phyloP scores from a whole-genome alignment of 768 basidiomycete genomes.

The Mycena epipterygia region DNA sequence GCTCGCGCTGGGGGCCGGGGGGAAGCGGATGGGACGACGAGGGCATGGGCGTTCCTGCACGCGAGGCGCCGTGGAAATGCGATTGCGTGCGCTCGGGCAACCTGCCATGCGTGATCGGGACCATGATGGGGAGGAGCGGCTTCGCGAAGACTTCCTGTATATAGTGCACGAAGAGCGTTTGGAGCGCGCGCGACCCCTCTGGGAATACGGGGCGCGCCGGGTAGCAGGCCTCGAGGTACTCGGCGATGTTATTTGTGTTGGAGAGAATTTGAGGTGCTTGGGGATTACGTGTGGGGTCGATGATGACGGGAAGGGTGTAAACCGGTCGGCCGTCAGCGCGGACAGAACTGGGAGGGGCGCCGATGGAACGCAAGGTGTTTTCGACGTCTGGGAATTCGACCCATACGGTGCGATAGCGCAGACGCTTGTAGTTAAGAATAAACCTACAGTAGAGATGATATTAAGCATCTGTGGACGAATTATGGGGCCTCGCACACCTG shows the following conservation, averaged over 20 bases:
- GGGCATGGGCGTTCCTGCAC: conserved; percentile 21
- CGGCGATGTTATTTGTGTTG: conserved; percentile 72
- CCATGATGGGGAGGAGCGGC: conserved; percentile 78
- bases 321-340: conserved; percentile 70
- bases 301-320: too few species aligned
- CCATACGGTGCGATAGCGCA: conserved; percentile 78
- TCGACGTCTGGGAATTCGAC: conserved; percentile 80
- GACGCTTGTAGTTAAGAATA: conserved; percentile 71
- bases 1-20: conserved; percentile 52
- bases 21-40: conserved; percentile 15
- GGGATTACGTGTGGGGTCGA: too few species aligned
- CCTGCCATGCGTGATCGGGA: conserved; percentile 74
- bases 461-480: background rate
- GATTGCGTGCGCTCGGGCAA: conserved; percentile 68
- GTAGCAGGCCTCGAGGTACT: conserved; percentile 77
- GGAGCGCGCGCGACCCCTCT: conserved; percentile 75
- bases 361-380: conserved; percentile 65
- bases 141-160: conserved; percentile 74
- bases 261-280: conserved; percentile 65
- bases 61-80: conserved; percentile 54
- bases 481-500: conserved; percentile 54
- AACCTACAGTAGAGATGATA: background rate
- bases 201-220: conserved; percentile 80
- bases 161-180: conserved; percentile 77
- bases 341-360: conserved; percentile 67